Evolutionary conservation across 345 rosid genomes (phyloP).

Genomic region (Arabis alpina): DNA sequence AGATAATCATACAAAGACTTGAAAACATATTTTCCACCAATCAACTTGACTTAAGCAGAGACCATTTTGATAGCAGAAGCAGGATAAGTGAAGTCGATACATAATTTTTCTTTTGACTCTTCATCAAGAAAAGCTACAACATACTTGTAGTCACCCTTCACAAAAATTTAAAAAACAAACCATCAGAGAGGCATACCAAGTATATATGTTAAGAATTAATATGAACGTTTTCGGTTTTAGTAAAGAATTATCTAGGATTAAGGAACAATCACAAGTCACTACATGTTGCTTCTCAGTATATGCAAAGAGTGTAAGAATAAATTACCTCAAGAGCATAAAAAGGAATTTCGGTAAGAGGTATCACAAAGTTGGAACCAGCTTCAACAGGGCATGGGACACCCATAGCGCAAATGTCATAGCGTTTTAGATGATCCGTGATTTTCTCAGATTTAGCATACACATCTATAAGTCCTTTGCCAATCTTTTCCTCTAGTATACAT

Average conservation of each 20-base stretch:
- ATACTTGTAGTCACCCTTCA: conserved; percentile 21
- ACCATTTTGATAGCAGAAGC: not conserved
- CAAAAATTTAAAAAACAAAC: not conserved
- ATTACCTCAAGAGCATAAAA: conserved; percentile 13
- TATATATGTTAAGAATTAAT: not conserved
- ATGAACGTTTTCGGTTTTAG: too few species aligned
- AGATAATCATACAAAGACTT: too few species aligned
- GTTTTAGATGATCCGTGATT: conserved; percentile 10
- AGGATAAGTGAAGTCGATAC: conserved; percentile 8
- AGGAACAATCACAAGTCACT: too few species aligned
- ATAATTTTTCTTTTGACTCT: conserved; percentile 5
- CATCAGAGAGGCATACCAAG: not conserved
- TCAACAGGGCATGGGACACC: not conserved
- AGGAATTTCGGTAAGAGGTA: conserved; percentile 12
- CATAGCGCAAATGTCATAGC: not conserved
- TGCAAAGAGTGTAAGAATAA: not conserved
- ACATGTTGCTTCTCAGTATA: too few species aligned
- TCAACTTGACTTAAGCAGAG: conserved; percentile 12
- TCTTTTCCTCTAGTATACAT: not conserved
- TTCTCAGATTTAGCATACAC: conserved; percentile 11
- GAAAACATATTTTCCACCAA: not conserved
- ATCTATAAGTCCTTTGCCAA: not conserved
- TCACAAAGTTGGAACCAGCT: conserved; percentile 9
- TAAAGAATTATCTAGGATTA: too few species aligned
- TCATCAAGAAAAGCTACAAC: not conserved